A percentile compares a stretch with the other conserved stretches of the same genome.
Conservation (phyloP, 805 yeast genomes). For the Candida anglica region DNA sequence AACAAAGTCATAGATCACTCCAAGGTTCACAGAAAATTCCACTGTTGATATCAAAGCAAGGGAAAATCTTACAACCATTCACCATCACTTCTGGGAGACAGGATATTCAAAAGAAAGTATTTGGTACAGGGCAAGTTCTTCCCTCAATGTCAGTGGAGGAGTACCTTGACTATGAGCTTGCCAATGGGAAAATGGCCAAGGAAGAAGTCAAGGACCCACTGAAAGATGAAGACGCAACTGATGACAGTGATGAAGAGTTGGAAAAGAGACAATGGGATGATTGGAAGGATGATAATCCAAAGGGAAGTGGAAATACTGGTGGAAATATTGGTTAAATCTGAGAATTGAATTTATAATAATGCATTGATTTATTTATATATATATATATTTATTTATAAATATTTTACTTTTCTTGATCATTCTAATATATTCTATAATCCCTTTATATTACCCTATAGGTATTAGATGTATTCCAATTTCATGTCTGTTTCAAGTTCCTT, state of each 20-base stretch:
- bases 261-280: constrained; percentile 90
- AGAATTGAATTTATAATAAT: not conserved
- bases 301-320: constrained; percentile 86
- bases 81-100: constrained; percentile 58
- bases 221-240: constrained; percentile 35
- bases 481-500: constrained; percentile 26
- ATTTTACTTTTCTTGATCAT: not conserved
- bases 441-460: not conserved
- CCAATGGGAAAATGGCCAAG: constrained; percentile 73
- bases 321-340: constrained; percentile 32
- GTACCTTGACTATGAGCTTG: constrained; percentile 77
- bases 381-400: not conserved
- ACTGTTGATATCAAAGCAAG: constrained; percentile 58
- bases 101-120: constrained; percentile 60
- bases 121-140: constrained; percentile 86
- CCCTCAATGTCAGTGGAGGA: constrained; percentile 97
- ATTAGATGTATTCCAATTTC: constrained; percentile 5
- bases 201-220: constrained; percentile 37
- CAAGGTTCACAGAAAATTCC: constrained; percentile 15
- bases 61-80: constrained; percentile 82
- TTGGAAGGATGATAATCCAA: constrained; percentile 78
- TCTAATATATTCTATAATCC: constrained; percentile 1
- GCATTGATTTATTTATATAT: not conserved
- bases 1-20: constrained; percentile 42
- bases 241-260: constrained; percentile 61